phyloP scores from a whole-genome alignment of 331 rosid genomes.

The Erythrophleum ivorense region DNA sequence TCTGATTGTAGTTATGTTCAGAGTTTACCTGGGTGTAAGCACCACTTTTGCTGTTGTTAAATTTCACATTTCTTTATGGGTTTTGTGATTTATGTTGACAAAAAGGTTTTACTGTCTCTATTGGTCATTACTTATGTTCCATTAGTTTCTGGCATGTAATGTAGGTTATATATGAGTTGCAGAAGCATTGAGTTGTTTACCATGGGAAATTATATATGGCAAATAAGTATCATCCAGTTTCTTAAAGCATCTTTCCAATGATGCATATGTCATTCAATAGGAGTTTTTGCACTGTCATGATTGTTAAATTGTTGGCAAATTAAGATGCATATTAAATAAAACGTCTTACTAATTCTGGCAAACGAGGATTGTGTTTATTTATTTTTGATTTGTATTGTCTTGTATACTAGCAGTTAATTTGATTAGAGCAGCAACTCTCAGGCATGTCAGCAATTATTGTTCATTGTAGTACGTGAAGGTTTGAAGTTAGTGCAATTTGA shows the following conservation, averaged over 20 bases:
- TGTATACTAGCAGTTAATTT: not conserved
- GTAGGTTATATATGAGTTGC: not conserved
- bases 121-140: not conserved
- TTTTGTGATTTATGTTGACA: not conserved
- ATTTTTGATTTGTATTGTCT: not conserved
- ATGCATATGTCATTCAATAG: not conserved
- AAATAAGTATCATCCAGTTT: not conserved
- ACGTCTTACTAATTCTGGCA: not conserved
- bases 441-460: not conserved
- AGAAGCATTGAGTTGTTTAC: not conserved
- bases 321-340: not conserved
- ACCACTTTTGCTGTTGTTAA: not conserved
- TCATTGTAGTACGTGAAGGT: not conserved
- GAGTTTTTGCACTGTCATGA: not conserved
- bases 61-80: not conserved
- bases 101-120: not conserved
- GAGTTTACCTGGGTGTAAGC: not conserved
- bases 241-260: not conserved
- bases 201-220: not conserved
- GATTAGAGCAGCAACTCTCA: not conserved
- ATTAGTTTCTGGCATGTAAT: not conserved
- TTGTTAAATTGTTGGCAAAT: not conserved
- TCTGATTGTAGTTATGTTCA: not conserved
- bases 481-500: not conserved
- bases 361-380: not conserved